Evolutionary conservation across 768 basidiomycete genomes (phyloP).

Genomic region (Rhodosporidiobolus odoratus): DNA sequence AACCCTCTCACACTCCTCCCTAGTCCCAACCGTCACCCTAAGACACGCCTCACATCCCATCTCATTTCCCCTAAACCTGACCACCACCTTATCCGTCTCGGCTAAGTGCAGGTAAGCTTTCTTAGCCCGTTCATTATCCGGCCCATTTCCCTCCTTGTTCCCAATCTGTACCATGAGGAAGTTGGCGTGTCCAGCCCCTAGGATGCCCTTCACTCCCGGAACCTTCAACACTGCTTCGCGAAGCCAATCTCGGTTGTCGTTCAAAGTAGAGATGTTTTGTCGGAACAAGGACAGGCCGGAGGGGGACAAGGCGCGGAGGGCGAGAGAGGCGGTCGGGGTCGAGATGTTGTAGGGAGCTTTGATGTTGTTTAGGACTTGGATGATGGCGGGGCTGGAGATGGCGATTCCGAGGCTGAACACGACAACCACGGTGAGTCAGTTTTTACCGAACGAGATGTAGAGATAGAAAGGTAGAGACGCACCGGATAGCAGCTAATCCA

Average conservation of each 20-base stretch:
- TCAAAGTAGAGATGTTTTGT: constrained; percentile 56
- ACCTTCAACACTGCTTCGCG: constrained; percentile 51
- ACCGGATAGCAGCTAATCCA: constrained; percentile 92
- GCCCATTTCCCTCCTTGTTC: constrained; percentile 50
- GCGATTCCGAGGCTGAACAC: constrained; percentile 72
- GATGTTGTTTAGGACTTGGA: constrained; percentile 85
- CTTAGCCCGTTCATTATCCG: constrained; percentile 61
- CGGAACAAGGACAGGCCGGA: constrained; percentile 59
- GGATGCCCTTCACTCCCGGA: constrained; percentile 52
- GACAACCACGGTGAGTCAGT: neutral
- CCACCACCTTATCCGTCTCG: constrained; percentile 61
- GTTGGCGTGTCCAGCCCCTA: constrained; percentile 84
- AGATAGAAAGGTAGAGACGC: constrained; percentile 40
- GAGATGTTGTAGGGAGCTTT: constrained; percentile 99
- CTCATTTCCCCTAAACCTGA: constrained; percentile 81
- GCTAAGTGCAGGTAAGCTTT: constrained; percentile 74
- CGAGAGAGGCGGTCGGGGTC: constrained; percentile 76
- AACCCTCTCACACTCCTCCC: constrained; percentile 65
- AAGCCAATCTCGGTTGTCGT: constrained; percentile 58
- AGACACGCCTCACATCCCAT: constrained; percentile 78
- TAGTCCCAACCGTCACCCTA: constrained; percentile 81
- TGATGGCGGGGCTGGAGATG: constrained; percentile 78
- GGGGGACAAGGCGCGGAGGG: constrained; percentile 68
- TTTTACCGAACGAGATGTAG: neutral
- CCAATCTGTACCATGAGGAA: constrained; percentile 74